Evolutionary conservation across 305 asterid genomes (phyloP).

Genomic region (Solanum hybrid): DNA sequence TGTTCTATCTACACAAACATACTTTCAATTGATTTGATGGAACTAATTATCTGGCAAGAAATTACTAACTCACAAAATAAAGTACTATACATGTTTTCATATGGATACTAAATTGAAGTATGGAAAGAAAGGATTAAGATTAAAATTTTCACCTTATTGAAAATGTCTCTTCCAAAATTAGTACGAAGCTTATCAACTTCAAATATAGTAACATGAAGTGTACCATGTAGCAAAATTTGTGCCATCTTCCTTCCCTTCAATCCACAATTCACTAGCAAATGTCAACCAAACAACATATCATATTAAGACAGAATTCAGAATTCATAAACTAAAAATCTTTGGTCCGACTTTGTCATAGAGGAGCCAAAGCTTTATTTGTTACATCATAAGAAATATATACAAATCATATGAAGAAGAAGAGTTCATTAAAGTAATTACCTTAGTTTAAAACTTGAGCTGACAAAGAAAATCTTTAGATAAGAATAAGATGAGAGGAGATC

Average conservation of each 20-base stretch:
- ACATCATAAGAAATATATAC: neutral
- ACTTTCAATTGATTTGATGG: neutral
- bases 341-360: neutral
- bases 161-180: constrained; percentile 17
- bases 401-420: neutral
- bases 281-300: neutral
- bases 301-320: neutral
- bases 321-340: neutral
- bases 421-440: neutral
- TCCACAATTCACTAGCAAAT: neutral
- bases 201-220: constrained; percentile 49
- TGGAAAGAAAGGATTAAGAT: neutral
- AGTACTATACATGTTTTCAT: neutral
- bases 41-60: neutral
- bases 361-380: neutral
- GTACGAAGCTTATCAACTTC: constrained; percentile 45
- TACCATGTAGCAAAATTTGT: constrained; percentile 46
- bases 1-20: neutral
- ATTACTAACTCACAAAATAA: neutral
- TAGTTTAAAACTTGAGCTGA: neutral
- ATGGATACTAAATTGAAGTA: neutral
- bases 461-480: neutral
- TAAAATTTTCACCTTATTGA: constrained; percentile 29
- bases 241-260: constrained; percentile 23
- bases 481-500: neutral